These are phyloP conservation scores for Apiospora rasikravindrae DNA, from an alignment of 2,329 filamentous ascomycete genomes.

Conservation along the genomic window DNA sequence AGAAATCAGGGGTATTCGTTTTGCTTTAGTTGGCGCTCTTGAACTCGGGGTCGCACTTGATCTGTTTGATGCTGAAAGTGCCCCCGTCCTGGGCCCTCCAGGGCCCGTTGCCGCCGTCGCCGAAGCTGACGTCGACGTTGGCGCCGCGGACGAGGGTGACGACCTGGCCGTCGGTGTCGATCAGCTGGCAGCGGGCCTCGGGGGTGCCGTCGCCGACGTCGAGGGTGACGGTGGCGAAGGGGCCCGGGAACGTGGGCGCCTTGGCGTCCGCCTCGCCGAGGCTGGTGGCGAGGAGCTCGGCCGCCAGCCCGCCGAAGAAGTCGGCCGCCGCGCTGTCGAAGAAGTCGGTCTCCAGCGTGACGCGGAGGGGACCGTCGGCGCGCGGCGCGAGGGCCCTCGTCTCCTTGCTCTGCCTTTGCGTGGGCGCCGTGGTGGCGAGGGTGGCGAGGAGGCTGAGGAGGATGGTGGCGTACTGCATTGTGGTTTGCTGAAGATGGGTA, in stretches of 20 bases:
- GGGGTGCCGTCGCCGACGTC: neutral
- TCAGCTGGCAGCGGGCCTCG: conserved; percentile 12
- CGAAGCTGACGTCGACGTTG: neutral
- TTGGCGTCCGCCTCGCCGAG: neutral
- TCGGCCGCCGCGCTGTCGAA: neutral
- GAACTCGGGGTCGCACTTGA: conserved; percentile 3
- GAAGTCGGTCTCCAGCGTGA: neutral
- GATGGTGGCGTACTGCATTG: conserved; percentile 6
- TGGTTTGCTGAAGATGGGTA: neutral
- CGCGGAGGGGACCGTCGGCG: neutral
- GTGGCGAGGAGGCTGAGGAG: conserved; percentile 11
- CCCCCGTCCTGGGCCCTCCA: neutral
- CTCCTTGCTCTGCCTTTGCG: no score
- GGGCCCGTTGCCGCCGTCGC: neutral
- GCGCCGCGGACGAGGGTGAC: conserved; percentile 13
- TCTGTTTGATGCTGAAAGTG: neutral
- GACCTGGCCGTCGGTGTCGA: neutral
- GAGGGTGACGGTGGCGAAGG: neutral
- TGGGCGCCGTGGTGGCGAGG: neutral
- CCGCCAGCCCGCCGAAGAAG: neutral
- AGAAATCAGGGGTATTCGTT: neutral
- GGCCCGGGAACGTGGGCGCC: neutral
- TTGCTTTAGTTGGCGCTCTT: neutral
- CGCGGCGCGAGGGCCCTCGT: no score
- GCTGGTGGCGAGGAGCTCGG: neutral